Evolutionary conservation across 371 early-diverging fungal species (phyloP), one percentile per base, ranked within the genome.

Genomic region (Zopfochytrium polystomum): DNA sequence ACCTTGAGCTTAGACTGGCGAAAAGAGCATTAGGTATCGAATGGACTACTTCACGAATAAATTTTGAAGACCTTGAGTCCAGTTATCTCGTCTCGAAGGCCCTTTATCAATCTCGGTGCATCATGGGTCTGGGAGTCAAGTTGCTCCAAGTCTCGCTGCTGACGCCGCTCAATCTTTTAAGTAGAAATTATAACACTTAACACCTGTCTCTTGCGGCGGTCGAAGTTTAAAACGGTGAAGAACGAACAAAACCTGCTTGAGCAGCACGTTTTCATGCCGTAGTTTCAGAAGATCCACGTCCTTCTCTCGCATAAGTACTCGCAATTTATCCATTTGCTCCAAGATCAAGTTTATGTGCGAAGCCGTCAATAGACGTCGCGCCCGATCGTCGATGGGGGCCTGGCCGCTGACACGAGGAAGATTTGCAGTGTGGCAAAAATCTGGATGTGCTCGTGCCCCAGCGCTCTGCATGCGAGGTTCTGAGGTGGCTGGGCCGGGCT

Each of bases 91-190:
- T 79, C 75, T 0, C 79, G 66, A 31, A 81, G 54, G 1, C 71
- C 73, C 27, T 60, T 53, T 11, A 81, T 78, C 20, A 81, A 54
- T n/a, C 69, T 56, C 25, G 79, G 79, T 0, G 79, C 77, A 42
- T 81, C 81, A 15, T 74, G 66, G 23, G 52, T 66, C 23, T 74
- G 60, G 23, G 60, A 29, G 38, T 75, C 79, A 4, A 81, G 52
- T 29, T 56, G 60, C 44, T 74, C 74, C 25, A 81, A 49, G 20
- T 81, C 81, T 50, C 71, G 72, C 56, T 75, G 77, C 46, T 79
- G 77, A 33, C 77, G 49, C 18, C 81, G 63, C 57, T 81, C 81
- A 50, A 72, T 72, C 79, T 81, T 2, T 22, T 20, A 55, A 52
- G 1, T 18, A 25, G 20, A 15, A 58, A 22, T 60, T 27, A 30